Percentiles rank a stretch among this genome's conserved stretches.
Conservation (phyloP, 352 stramenopile genomes). For the Globisporangium acanthophoron region DNA sequence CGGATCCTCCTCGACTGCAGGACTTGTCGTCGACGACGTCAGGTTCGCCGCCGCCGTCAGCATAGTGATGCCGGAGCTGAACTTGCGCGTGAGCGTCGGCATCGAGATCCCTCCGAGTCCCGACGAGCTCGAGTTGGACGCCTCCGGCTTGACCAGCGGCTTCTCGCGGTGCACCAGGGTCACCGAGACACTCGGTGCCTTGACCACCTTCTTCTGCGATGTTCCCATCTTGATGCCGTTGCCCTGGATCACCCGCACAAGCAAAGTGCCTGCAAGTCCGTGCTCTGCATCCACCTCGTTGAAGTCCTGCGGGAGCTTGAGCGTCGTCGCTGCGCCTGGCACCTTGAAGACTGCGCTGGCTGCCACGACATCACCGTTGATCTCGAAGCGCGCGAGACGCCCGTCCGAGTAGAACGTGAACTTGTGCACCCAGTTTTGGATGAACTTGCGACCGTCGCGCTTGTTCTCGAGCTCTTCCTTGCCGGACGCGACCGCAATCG, state of each 20-base stretch:
- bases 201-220: conserved; percentile 60
- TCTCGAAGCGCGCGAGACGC: conserved; percentile 80
- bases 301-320: conserved; percentile 86
- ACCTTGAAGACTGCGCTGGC: conserved; percentile 86
- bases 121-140: conserved; percentile 23
- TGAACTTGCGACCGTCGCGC: conserved; percentile 74
- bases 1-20: conserved; percentile 26
- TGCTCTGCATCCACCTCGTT: conserved; percentile 84
- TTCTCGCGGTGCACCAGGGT: conserved; percentile 62
- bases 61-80: conserved; percentile 53
- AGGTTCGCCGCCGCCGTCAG: conserved; percentile 38
- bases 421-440: conserved; percentile 90
- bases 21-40: conserved; percentile 27
- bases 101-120: conserved; percentile 56
- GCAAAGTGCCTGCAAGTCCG: conserved; percentile 53
- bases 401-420: conserved; percentile 86
- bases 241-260: conserved; percentile 79
- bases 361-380: conserved; percentile 84
- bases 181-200: conserved; percentile 56
- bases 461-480: conserved; percentile 87
- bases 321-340: conserved; percentile 71
- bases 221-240: conserved; percentile 70
- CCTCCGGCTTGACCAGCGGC: conserved; percentile 24
- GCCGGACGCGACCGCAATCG: conserved; percentile 74
- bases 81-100: conserved; percentile 67